Evolutionary conservation across 2,329 filamentous ascomycete genomes (phyloP), one percentile per base, ranked within the genome.

Genomic region (Ceratocystis eucalypticola): DNA sequence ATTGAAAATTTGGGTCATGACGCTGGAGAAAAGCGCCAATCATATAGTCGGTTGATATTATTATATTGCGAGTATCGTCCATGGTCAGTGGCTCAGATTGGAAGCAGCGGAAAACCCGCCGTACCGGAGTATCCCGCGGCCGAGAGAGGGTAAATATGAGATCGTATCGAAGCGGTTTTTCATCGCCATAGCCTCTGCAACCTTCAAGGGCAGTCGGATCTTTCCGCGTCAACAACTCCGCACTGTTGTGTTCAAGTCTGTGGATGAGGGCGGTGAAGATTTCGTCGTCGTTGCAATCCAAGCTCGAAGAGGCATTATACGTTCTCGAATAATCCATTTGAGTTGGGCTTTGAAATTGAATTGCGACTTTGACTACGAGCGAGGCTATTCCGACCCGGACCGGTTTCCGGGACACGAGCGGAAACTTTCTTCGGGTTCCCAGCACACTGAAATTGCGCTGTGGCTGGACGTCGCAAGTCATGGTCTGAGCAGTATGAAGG

Each of bases 191-290:
- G 70, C 66, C 72, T 69, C 70, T 72, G 68, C 71, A 75, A 69
- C 73, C 73, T 57, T 78, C 76, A 20, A 80, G 74, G 15, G 81
- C 81, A 37, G 71, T 72, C 17, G 77, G 77, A 71, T 83, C 81
- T 68, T 77, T 78, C 67, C 81, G 78, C 28, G 80, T 82, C 70
- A 83, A 78, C 66, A 83, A 75, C 71, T 83, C 81, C 50, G 78
- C 72, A 67, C 77, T 78, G 74, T 79, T 80, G 71, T 82, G 79
- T 69, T 80, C 76, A 57, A 83, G 75, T 48, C 80, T 79, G 33
- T 77, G 76, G 12, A 82, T 71, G n/a, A 83, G 72, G 1, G 76
- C 79, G 46, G 78, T 75, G 70, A 78, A 80, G 59, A 82, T 71
- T n/a, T 76, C 74, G 66, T 80, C 77, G 50, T 66, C 55, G 30